Evolutionary conservation across 768 basidiomycete genomes (phyloP), one percentile per base, ranked within the genome.

Genomic region (Mrakia frigida): DNA sequence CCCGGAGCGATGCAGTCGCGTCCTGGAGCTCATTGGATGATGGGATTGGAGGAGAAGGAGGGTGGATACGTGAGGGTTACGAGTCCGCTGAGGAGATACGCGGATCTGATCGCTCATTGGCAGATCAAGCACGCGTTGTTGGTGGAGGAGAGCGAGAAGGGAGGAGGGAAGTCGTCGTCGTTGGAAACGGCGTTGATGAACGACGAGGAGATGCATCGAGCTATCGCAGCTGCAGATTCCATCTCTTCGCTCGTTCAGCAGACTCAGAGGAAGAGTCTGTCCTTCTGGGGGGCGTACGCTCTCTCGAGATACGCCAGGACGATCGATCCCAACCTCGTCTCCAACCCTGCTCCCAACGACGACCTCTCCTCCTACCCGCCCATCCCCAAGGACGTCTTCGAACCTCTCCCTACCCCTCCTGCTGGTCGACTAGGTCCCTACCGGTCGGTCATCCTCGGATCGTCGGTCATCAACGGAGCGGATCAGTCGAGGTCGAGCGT

Each of bases 21-120:
- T 10, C 77, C 77, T 16, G 69, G 69, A 61, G 52, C 28, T 67
- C 95, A 98, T 81, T 89, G 85, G 86, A 81, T 82, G 7, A 82
- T 98, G 80, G 93, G 91, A 0, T 82, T 92, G n/a, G 71, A 31
- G 37, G 71, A 71, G 16, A 87, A 87, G 2, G 88, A 88, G 59
- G 90, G 91, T 78, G 95, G 95, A 5, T 99, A 99, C 82, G 84
- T 87, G 25, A 88, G 92, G 31, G 89, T 87, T 13, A 98, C 97
- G 13, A 93, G 91, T 7, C 97, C 97, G 0, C 84, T 99, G 61
- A 88, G 97, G 59, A 89, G 97, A 61, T 97, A 89, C 82, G 83
- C 84, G 50, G 97, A 99, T 83, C 82, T 97, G 74, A 82, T 94
- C 18, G 84, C 85, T 14, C 97, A 98, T 84, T 99, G 94, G 93